Evolutionary conservation across 2,329 filamentous ascomycete genomes (phyloP), one percentile per base, ranked within the genome.

Genomic region (Calonectria pseudoreteaudii): DNA sequence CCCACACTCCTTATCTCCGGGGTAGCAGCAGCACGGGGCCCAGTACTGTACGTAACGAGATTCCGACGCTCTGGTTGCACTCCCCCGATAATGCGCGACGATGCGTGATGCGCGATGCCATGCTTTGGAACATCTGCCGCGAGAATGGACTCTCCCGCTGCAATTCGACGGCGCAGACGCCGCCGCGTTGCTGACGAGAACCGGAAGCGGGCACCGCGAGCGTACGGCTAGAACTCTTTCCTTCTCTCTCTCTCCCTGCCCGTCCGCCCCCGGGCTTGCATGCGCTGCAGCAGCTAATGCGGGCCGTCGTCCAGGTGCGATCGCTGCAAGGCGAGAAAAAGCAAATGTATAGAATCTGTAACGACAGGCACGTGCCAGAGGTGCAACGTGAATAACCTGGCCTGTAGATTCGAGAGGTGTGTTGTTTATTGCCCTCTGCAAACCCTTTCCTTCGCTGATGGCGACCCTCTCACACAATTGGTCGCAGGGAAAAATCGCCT

Each of bases 321-420:
- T 66, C 80, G 78, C 26, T 85, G 83, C 70, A 85, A 85, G 70
- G 75, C 78, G 8, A 75, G 83, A 26, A 85, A 85, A 70, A 84
- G 81, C 67, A 83, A 81, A 69, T 84, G 83, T 52, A 80, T 84
- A 38, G 81, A 82, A 71, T 77, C 72, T 0, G 56, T 71, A 0
- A 73, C 76, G 0, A 73, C 76, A 1, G 82, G 81, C 0, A 72
- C 72, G 16, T 85, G 82, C 50, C 75, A 82, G 26, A 75, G 83
- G 67, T 84, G 83, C 34, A 74, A 76, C 14, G 64, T 76, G 52
- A 78, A 75, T 34, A 79, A 79, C 1, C 60, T 80, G 28, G 41
- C 73, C 6, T 81, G 80, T 60, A 74, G 71, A 1, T 80, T 79
- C 34, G 76, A 80, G 34, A 71, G 44, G 75, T 62, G 23, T 20